Evolutionary conservation across 2,329 filamentous ascomycete species (phyloP), one percentile per base, ranked within the genome.

Genomic region (Ascosphaera aggregata): DNA sequence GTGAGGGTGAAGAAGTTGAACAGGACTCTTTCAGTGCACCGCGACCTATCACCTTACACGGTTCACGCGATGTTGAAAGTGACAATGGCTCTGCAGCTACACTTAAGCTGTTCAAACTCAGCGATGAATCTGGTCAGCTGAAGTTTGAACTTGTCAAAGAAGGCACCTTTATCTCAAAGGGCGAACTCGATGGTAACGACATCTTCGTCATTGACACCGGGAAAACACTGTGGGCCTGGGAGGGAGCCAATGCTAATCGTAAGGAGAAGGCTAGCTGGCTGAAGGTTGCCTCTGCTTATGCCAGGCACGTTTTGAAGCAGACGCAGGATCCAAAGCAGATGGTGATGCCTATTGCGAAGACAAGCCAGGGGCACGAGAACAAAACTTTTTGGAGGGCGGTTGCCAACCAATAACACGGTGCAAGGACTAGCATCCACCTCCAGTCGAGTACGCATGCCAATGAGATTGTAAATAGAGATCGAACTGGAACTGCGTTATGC

Each of bases 181-280:
- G 54, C 0, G 70, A 75, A 44, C 54, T 78, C 4, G 63, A 73
- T 43, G 62, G 62, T 32, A 59, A 64, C 36, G 72, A 77, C 46
- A 65, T 78, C 3, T 78, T 77, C 47, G 50, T 79, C 16, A 59
- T 75, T 43, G 70, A 74, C 45, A 61, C 59, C 0, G 71, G 71
- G 4, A 63, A 52, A 38, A 56, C 56, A 5, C 58, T 78, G 24
- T 79, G 73, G 72, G 69, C 78, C 2, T 78, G 74, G 74, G 64
- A 75, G 47, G 74, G 74, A 1, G 53, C 55, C 2, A 57, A 59
- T 1, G 71, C 73, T 7, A 77, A 72, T 50, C 54, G 54, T 24
- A 54, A 52, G 1, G 74, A 78, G 55, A 73, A 63, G 51, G 62
- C 66, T 3, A 27, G 22, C 22, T 27, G 22, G 22, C 11, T 27